phyloP scores from a whole-genome alignment of 2,329 filamentous ascomycete genomes.

The Thelonectria discophora region DNA sequence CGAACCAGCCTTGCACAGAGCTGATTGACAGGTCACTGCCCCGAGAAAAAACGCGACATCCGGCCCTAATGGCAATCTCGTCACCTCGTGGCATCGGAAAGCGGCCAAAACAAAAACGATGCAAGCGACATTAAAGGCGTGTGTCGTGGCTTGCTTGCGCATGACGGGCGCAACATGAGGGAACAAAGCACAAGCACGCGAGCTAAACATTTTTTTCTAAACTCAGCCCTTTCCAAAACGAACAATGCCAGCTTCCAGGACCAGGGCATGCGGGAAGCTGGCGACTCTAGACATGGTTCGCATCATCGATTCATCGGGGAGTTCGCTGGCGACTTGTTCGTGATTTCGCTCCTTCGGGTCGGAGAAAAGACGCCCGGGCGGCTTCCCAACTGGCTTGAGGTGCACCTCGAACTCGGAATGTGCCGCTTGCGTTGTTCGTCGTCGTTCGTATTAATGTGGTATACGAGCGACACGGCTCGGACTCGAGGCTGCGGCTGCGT shows the following conservation, averaged over 20 bases:
- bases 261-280: conserved; percentile 1
- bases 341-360: not conserved
- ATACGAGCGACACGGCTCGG: not conserved
- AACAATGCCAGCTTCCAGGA: not conserved
- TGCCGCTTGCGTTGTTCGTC: not conserved
- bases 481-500: not conserved
- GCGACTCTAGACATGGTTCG: not conserved
- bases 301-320: conserved; percentile 6
- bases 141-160: not conserved
- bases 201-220: not conserved
- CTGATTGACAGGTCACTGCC: conserved; percentile 21
- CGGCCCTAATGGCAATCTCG: not conserved
- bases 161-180: too few species aligned
- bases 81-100: not conserved
- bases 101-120: not conserved
- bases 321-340: not conserved
- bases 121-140: not conserved
- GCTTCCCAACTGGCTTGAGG: too few species aligned
- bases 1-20: conserved; percentile 9
- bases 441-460: not conserved
- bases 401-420: too few species aligned
- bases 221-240: not conserved
- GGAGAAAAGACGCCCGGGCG: not conserved
- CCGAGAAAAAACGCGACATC: conserved; percentile 10
- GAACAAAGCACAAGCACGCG: not conserved